Evolutionary conservation across 176 grass and related monocot species (phyloP), one percentile per base, ranked within the genome.

Genomic region (Thalia dealbata): DNA sequence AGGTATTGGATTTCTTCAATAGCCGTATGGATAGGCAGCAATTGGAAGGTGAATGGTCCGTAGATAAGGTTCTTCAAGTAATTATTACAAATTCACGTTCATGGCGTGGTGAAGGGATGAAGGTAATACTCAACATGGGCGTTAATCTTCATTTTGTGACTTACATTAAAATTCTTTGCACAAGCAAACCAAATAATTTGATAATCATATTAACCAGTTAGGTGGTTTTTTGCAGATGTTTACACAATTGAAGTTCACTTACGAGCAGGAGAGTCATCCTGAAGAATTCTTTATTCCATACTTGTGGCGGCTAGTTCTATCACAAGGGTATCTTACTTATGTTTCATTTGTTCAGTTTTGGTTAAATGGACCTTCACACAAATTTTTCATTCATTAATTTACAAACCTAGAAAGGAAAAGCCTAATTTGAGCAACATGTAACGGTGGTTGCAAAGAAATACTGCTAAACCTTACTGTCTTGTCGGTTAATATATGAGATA

Each of bases 251-350:
- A 79, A 90, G 6, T 99, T 99, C 77, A 99, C 95, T 64, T 99
- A 99, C 79, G 90, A 99, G 77, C 95, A 99, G 92, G 95, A 99
- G 83, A 93, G 83, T 86, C 95, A 99, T 71, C 95, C 90, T 30
- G 95, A 99, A 75, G 90, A 93, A 79, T 99, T 99, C 81, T 99
- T 99, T 74, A 99, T 99, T 76, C 95, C 95, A 81, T 99, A 99
- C 85, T 87, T 91, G 66, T 99, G 95, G 90, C 83, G 87, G 14
- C 83, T 99, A 84, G 86, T 91, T 75, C 79, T 99, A 74, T 84
- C 95, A 13, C 74, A 81, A 35, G 95, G 95, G 95, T 99, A 93
- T 82, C 64, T 50, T 80, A 19, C 75, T 12, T 81, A 50, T 72
- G 67, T 68, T 46, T 24, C 38, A 64, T 76, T 76, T 48, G 23